Evolutionary conservation across 805 yeast genomes (phyloP), one percentile per base, ranked within the genome.

Genomic region (Cyberlindnera maritima): DNA sequence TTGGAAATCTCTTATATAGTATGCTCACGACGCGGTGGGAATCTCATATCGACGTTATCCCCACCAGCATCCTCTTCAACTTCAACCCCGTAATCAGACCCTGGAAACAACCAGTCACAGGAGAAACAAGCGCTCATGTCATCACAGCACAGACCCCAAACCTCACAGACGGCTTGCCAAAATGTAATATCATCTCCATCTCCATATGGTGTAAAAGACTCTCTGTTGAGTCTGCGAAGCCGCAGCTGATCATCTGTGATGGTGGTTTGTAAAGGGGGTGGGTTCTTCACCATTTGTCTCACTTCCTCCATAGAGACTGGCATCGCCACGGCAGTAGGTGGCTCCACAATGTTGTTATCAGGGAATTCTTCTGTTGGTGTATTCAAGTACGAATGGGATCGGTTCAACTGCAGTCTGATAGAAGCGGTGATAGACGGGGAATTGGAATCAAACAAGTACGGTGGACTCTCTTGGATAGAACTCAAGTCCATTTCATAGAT

Each of bases 221-320:
- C 31, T 28, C n/a, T 13, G 13, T 28, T 28, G 13, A 14, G 13
- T 28, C 31, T 28, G 31, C 13, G n/a, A 4, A 28, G 31, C 13
- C 31, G 8, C 25, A 34, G 39, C 14, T 21, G 28, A n/a, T 14
- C 29, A 3, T 36, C 25, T 20, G 11, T 17, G 8, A 21, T 5
- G 11, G 39, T 4, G 28, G 17, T 19, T 6, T 36, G n/a, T 19
- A 21, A n/a, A 3, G 38, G 20, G 6, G 53, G 53, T 19, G 44
- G 49, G 20, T 41, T 29, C 29, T 48, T 49, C 13, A 47, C 40
- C 37, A 49, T 38, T 9, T 23, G 10, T 10, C 37, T 31, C 4
- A 50, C n/a, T 12, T 53, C 56, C 8, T 46, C 41, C 2, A 46
- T 19, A 3, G 49, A 41, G 11, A 50, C 34, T 4, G 56, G 56